Evolutionary conservation across 768 basidiomycete genomes (phyloP).

Genomic region (Leucocoprinus leucothites): DNA sequence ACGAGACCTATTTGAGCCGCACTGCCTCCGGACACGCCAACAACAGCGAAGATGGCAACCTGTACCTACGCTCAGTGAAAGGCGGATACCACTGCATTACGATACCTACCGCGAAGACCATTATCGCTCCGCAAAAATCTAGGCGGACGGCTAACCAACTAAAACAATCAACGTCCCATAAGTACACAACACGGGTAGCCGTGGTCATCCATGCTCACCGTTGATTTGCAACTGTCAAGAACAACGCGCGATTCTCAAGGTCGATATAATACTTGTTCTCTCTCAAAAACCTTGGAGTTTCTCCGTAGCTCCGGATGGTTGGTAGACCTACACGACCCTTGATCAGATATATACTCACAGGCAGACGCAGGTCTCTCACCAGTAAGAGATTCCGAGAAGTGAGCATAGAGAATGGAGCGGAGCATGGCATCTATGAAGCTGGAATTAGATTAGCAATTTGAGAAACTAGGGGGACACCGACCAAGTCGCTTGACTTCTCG

Average conservation of each 20-base stretch:
- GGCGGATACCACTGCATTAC: background rate
- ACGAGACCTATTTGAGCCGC: slow-evolving; percentile 72
- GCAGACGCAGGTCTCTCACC: slow-evolving; percentile 23
- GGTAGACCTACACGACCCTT: slow-evolving; percentile 41
- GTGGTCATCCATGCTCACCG: slow-evolving; percentile 27
- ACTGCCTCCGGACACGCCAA: slow-evolving; percentile 51
- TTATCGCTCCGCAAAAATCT: slow-evolving; percentile 62
- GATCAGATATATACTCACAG: background rate
- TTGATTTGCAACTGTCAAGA: slow-evolving; percentile 65
- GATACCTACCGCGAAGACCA: slow-evolving; percentile 48
- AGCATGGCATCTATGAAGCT: slow-evolving; percentile 56
- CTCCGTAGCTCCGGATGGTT: slow-evolving; percentile 73
- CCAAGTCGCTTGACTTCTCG: slow-evolving; percentile 63
- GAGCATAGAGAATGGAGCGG: slow-evolving; percentile 71
- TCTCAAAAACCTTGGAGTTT: slow-evolving; percentile 54
- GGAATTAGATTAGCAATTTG: background rate
- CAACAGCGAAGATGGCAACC: slow-evolving; percentile 66
- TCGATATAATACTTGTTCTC: slow-evolving; percentile 69
- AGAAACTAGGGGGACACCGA: slow-evolving; percentile 10
- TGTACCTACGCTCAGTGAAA: slow-evolving; percentile 16
- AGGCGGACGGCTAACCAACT: slow-evolving; percentile 73
- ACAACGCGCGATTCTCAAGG: slow-evolving; percentile 70
- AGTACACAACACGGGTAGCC: background rate
- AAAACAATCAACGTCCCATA: background rate
- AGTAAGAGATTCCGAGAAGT: slow-evolving; percentile 76